These are phyloP conservation scores for Zizania latifolia DNA, from an alignment of 176 grass and related monocot species.

Conservation along the genomic window DNA sequence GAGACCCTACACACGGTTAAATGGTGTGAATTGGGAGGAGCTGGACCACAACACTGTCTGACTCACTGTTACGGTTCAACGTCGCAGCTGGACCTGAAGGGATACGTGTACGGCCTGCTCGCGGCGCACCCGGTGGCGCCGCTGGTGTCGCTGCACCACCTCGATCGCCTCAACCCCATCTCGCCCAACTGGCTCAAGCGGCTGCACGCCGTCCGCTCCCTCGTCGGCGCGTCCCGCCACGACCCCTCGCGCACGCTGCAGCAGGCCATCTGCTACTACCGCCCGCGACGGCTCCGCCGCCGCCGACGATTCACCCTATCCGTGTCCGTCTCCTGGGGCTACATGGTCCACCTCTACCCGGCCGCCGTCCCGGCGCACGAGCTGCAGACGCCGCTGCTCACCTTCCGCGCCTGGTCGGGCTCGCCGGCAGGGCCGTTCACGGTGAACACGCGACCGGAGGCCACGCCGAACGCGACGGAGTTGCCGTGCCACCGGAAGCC, in stretches of 20 bases:
- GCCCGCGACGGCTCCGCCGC: not conserved
- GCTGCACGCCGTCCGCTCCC: conserved; percentile 25
- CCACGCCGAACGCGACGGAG: not conserved
- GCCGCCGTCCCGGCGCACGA: conserved; percentile 21
- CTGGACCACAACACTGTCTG: not conserved
- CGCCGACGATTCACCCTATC: conserved; percentile 12
- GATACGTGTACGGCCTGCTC: conserved; percentile 47
- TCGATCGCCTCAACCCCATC: conserved; percentile 36
- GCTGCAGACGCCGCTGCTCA: conserved; percentile 22
- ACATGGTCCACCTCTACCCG: conserved; percentile 48
- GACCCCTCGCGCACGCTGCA: conserved; percentile 46
- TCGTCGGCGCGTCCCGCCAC: conserved; percentile 23
- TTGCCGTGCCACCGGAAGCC: conserved; percentile 36
- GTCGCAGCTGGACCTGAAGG: conserved; percentile 42
- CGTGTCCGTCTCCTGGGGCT: conserved; percentile 62
- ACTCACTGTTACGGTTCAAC: not conserved
- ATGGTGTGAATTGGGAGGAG: not conserved
- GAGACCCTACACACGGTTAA: not conserved
- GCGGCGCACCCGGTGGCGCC: conserved; percentile 60
- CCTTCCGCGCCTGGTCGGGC: conserved; percentile 40
- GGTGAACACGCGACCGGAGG: conserved; percentile 32
- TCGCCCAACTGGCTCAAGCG: not conserved
- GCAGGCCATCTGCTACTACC: conserved; percentile 42
- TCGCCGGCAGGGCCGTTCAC: conserved; percentile 32
- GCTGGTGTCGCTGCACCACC: conserved; percentile 55